Evolutionary conservation across 106 monocot species (phyloP).

Genomic region (Dioscorea dumetorum): DNA sequence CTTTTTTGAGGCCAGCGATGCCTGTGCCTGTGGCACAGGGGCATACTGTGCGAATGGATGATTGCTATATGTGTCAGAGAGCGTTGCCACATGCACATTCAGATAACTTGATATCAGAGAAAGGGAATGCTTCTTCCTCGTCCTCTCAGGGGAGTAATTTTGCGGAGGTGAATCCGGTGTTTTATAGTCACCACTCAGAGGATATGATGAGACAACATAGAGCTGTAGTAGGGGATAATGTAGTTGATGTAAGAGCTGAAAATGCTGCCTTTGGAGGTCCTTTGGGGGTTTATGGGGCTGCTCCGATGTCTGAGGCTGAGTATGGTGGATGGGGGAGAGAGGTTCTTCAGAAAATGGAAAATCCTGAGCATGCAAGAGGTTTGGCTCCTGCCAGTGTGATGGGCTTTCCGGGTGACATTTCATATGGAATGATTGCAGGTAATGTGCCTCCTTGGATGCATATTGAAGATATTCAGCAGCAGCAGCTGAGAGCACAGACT

Average conservation of each 20-base stretch:
- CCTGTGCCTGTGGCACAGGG: neutral
- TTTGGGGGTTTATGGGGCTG: slow-evolving; percentile 8
- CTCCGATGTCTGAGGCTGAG: slow-evolving; percentile 5
- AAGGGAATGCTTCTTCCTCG: slow-evolving; percentile 8
- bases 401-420: slow-evolving; percentile 20
- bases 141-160: neutral
- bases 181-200: slow-evolving; percentile 29
- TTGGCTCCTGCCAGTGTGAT: slow-evolving; percentile 1
- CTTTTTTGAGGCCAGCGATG: slow-evolving; percentile 12
- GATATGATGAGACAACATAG: slow-evolving; percentile 15
- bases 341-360: slow-evolving; percentile 9
- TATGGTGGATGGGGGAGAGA: slow-evolving; percentile 4
- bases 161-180: slow-evolving; percentile 5
- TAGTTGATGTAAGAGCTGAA: slow-evolving; percentile 15
- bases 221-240: neutral
- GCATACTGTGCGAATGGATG: slow-evolving; percentile 23
- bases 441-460: slow-evolving; percentile 13
- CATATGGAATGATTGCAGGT: slow-evolving; percentile 17
- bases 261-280: neutral
- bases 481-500: slow-evolving; percentile 13
- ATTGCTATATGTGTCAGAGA: slow-evolving; percentile 48
- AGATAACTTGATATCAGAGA: slow-evolving; percentile 31
- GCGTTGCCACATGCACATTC: slow-evolving; percentile 50
- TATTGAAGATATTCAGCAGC: slow-evolving; percentile 14
- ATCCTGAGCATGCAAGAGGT: slow-evolving; percentile 15